These are phyloP conservation scores for Nicotiana knightiana DNA, from an alignment of 257 asterid species.

Conservation along the genomic window DNA sequence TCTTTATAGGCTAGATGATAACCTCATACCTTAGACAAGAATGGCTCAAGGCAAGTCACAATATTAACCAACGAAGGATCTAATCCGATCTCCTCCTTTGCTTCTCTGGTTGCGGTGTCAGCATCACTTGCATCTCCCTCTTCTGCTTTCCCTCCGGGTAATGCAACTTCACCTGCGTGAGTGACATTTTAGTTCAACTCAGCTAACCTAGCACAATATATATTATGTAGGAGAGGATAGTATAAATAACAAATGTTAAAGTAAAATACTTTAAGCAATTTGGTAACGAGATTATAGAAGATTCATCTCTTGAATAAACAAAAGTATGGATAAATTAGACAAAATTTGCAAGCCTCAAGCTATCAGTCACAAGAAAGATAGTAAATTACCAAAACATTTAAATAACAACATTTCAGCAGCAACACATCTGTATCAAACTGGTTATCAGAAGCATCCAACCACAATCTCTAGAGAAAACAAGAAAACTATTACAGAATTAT, in stretches of 20 bases:
- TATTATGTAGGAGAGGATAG: not conserved
- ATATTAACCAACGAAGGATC: conserved; percentile 76
- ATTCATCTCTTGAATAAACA: not conserved
- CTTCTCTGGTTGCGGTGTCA: conserved; percentile 87
- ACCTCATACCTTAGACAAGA: conserved; percentile 73
- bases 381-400: not conserved
- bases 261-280: not conserved
- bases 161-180: conserved; percentile 77
- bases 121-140: conserved; percentile 69
- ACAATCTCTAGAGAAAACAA: not conserved
- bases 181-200: not conserved
- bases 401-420: not conserved
- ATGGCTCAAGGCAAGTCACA: conserved; percentile 83
- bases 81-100: conserved; percentile 92
- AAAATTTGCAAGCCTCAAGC: not conserved
- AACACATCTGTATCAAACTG: not conserved
- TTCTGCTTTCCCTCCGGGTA: conserved; percentile 97
- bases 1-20: not conserved
- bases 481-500: not conserved
- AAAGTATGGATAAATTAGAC: not conserved
- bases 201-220: not conserved
- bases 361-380: not conserved
- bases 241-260: not conserved
- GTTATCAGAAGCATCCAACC: conserved; percentile 6
- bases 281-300: not conserved